These are phyloP conservation scores for Ceriops decandra DNA, from an alignment of 345 rosid genomes.

Conservation along the genomic window DNA sequence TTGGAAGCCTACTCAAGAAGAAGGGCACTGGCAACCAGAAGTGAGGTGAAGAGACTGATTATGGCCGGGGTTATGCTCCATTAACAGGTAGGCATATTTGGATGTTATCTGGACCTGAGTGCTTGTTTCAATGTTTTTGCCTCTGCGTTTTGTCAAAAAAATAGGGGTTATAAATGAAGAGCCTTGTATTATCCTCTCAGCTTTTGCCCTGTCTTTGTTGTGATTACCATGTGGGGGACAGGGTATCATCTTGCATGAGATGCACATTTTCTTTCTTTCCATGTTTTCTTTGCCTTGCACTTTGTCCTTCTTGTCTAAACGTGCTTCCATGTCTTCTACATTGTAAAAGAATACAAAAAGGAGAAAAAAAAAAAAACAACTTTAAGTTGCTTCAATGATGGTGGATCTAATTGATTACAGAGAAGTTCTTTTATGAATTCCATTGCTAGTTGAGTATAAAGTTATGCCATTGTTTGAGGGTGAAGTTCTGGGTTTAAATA, in stretches of 20 bases:
- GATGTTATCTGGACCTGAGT: conserved; percentile 28
- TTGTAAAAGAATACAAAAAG: too few species aligned
- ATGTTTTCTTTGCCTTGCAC: conserved; percentile 9
- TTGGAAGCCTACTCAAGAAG: conserved; percentile 94
- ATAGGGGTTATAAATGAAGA: conserved; percentile 35
- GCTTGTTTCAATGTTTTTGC: conserved; percentile 34
- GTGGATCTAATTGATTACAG: not conserved
- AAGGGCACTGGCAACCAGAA: conserved; percentile 64
- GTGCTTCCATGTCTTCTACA: conserved; percentile 10
- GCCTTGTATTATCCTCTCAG: conserved; percentile 39
- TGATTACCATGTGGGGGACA: conserved; percentile 25
- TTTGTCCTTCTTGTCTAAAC: conserved; percentile 18
- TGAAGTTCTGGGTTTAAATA: too few species aligned
- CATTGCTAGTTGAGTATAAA: too few species aligned
- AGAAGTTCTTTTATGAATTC: not conserved
- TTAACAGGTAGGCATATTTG: conserved; percentile 30
- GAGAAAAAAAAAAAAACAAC: not conserved
- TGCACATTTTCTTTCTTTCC: conserved; percentile 21
- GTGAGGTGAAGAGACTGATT: conserved; percentile 29
- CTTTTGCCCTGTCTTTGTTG: conserved; percentile 15
- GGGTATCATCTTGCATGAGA: conserved; percentile 35
- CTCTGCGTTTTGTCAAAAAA: conserved; percentile 17
- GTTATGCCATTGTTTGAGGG: too few species aligned
- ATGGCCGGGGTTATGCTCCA: conserved; percentile 23
- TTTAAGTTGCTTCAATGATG: conserved; percentile 5